These are phyloP conservation scores for Haplosporangium gracile DNA, from an alignment of 192 early-diverging fungal genomes.

Conservation along the genomic window DNA sequence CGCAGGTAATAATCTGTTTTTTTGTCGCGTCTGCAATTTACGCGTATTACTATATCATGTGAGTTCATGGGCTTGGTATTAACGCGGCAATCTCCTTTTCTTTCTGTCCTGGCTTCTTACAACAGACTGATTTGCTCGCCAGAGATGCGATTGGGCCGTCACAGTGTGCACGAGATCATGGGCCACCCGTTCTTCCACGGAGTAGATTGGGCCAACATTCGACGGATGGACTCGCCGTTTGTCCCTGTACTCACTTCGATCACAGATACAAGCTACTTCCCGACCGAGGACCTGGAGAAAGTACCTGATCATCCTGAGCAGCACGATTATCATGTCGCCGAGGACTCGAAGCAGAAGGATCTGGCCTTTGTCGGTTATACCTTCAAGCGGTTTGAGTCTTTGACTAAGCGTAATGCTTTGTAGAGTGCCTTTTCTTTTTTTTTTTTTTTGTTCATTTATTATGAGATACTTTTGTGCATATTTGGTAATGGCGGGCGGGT, in stretches of 20 bases:
- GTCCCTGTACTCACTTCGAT: conserved; percentile 92
- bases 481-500: no score
- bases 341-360: conserved; percentile 77
- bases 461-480: no score
- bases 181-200: conserved; percentile 94
- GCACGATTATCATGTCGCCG: neutral
- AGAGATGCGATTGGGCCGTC: conserved; percentile 80
- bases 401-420: conserved; percentile 73
- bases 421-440: conserved; percentile 4
- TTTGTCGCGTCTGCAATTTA: neutral
- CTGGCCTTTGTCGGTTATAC: conserved; percentile 99
- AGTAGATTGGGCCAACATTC: conserved; percentile 90
- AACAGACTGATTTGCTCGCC: conserved; percentile 87
- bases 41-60: neutral
- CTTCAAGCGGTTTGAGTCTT: conserved; percentile 90
- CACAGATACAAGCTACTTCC: conserved; percentile 98
- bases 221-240: conserved; percentile 84
- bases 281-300: conserved; percentile 90
- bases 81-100: neutral
- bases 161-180: conserved; percentile 87
- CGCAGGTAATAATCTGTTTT: conserved; percentile 64
- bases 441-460: neutral
- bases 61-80: neutral
- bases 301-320: conserved; percentile 64
- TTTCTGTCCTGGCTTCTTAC: neutral